Evolutionary conservation across 768 basidiomycete species (phyloP).

Genomic region (Lactarius sanguifluus): DNA sequence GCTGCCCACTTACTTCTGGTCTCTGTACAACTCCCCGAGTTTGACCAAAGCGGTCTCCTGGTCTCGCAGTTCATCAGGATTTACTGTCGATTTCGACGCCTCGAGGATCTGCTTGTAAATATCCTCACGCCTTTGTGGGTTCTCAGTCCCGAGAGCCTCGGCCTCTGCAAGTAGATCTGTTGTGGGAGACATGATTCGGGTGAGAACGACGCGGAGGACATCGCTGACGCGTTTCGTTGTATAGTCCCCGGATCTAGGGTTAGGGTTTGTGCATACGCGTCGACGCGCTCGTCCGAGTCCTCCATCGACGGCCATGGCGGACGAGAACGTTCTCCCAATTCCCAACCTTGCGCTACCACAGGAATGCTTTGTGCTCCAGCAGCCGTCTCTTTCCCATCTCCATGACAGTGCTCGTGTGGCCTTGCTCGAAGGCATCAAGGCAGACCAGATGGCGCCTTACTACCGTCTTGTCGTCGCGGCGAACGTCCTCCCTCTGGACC

Average conservation of each 20-base stretch:
- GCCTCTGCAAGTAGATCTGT: slow-evolving; percentile 59
- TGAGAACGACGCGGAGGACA: slow-evolving; percentile 8
- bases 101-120: slow-evolving; percentile 72
- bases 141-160: slow-evolving; percentile 42
- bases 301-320: slow-evolving; percentile 58
- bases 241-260: slow-evolving; percentile 17
- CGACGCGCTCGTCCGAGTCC: slow-evolving; percentile 7
- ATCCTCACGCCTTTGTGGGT: slow-evolving; percentile 63
- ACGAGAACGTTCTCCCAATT: slow-evolving; percentile 80
- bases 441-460: slow-evolving; percentile 90
- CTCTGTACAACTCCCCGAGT: slow-evolving; percentile 83
- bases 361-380: slow-evolving; percentile 71
- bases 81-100: slow-evolving; percentile 42
- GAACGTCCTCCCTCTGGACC: slow-evolving; percentile 50
- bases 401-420: slow-evolving; percentile 65
- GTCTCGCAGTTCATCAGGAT: slow-evolving; percentile 63
- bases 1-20: slow-evolving; percentile 62
- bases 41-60: slow-evolving; percentile 85
- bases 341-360: slow-evolving; percentile 85
- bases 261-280: slow-evolving; percentile 29
- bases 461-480: slow-evolving; percentile 59
- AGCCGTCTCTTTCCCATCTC: slow-evolving; percentile 55
- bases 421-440: slow-evolving; percentile 71
- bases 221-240: slow-evolving; percentile 25
- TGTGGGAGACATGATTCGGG: slow-evolving; percentile 34